These are phyloP conservation scores for Juncus effusus DNA, from an alignment of 176 grass and related monocot genomes.

Conservation along the genomic window DNA sequence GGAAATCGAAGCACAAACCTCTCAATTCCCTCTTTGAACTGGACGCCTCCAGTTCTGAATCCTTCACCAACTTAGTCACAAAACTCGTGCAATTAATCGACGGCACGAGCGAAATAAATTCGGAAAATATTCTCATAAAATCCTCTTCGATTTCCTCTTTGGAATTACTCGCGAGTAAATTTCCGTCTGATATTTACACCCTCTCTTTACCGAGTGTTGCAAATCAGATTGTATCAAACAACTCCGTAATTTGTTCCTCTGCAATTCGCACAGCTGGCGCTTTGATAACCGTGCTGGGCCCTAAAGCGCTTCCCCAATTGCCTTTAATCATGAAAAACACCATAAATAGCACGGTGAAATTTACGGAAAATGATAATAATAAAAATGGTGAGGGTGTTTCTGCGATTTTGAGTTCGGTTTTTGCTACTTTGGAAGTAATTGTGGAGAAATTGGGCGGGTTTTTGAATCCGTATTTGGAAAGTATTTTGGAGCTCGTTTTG, in stretches of 20 bases:
- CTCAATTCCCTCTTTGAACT: conserved; percentile 34
- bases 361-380: conserved; percentile 36
- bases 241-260: conserved; percentile 52
- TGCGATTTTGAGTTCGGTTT: conserved; percentile 41
- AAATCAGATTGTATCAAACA: conserved; percentile 49
- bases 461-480: conserved; percentile 80
- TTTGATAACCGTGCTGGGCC: conserved; percentile 76
- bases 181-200: conserved; percentile 60
- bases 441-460: conserved; percentile 75
- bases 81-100: conserved; percentile 73
- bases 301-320: conserved; percentile 68
- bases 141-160: conserved; percentile 80
- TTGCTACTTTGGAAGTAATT: conserved; percentile 65
- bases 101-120: conserved; percentile 9
- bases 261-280: conserved; percentile 55
- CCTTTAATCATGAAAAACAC: conserved; percentile 78
- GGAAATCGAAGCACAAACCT: conserved; percentile 40
- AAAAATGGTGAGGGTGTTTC: conserved; percentile 27
- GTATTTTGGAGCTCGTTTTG: conserved; percentile 62
- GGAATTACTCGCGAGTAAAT: conserved; percentile 68
- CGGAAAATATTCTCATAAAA: conserved; percentile 39
- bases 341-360: conserved; percentile 50
- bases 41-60: conserved; percentile 42
- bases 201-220: conserved; percentile 53
- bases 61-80: conserved; percentile 57